Evolutionary conservation across 2,329 filamentous ascomycete genomes (phyloP).

Genomic region (Cercospora janseana): DNA sequence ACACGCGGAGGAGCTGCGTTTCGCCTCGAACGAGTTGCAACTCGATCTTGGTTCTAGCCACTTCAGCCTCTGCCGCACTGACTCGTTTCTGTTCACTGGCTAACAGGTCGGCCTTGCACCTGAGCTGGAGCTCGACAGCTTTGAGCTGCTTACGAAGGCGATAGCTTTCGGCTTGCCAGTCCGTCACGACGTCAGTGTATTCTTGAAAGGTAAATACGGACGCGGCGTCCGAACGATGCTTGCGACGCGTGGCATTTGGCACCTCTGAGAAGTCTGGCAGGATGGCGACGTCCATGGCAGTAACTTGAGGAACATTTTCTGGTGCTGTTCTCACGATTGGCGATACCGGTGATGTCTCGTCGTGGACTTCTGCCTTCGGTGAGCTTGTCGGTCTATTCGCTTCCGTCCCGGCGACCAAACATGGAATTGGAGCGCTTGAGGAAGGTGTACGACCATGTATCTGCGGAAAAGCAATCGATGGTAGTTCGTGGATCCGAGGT

Average conservation of each 20-base stretch:
- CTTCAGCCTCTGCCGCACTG: background rate
- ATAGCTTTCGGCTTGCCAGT: constrained; percentile 15
- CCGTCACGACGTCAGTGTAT: background rate
- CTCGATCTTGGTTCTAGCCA: constrained; percentile 7
- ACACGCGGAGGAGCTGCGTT: constrained; percentile 5
- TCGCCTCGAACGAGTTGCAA: constrained; percentile 4
- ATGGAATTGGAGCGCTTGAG: constrained; percentile 9
- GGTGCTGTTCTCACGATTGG: background rate
- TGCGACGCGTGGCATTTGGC: constrained; percentile 1
- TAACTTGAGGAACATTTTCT: constrained; percentile 1
- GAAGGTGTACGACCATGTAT: constrained; percentile 7
- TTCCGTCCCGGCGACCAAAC: background rate
- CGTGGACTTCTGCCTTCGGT: background rate
- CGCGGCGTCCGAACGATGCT: background rate
- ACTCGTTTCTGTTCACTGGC: constrained; percentile 1
- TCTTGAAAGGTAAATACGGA: background rate
- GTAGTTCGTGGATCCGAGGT: constrained; percentile 8
- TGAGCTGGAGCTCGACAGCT: constrained; percentile 2
- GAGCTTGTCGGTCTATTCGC: background rate
- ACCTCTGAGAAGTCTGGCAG: constrained; percentile 8
- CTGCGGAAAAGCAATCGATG: background rate
- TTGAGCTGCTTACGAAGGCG: constrained; percentile 11
- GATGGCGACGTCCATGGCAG: constrained; percentile 6
- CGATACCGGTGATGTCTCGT: constrained; percentile 1
- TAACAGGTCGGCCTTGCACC: constrained; percentile 5